Evolutionary conservation across 129 eudicot species (phyloP).

Genomic region (Flaveria robusta): DNA sequence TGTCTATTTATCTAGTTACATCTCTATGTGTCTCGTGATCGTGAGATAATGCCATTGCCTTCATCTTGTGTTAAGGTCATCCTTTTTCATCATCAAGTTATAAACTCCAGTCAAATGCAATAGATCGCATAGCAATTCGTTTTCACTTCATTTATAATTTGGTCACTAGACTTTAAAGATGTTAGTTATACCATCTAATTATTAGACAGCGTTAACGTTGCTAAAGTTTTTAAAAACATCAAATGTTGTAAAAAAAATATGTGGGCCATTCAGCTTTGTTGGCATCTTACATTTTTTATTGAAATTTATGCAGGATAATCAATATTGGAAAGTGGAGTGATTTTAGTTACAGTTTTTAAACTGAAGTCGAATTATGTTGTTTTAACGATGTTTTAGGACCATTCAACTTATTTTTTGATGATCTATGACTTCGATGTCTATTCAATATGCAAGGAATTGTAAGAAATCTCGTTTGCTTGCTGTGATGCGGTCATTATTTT

Average conservation of each 20-base stretch:
- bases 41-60: background rate
- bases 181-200: background rate
- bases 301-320: background rate
- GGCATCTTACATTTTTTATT: background rate
- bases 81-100: constrained; percentile 8
- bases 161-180: background rate
- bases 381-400: background rate
- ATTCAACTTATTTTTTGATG: background rate
- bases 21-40: background rate
- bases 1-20: background rate
- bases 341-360: background rate
- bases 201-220: background rate
- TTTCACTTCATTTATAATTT: background rate
- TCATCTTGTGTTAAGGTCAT: constrained; percentile 16
- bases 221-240: background rate
- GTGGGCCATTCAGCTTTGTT: background rate
- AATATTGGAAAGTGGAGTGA: background rate
- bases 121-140: background rate
- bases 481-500: background rate
- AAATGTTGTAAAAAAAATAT: background rate
- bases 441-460: background rate
- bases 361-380: background rate
- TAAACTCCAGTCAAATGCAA: background rate
- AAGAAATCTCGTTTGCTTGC: constrained; percentile 1
- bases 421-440: background rate